Conservation (phyloP, 305 asterid species). For the Solanum hybrid region DNA sequence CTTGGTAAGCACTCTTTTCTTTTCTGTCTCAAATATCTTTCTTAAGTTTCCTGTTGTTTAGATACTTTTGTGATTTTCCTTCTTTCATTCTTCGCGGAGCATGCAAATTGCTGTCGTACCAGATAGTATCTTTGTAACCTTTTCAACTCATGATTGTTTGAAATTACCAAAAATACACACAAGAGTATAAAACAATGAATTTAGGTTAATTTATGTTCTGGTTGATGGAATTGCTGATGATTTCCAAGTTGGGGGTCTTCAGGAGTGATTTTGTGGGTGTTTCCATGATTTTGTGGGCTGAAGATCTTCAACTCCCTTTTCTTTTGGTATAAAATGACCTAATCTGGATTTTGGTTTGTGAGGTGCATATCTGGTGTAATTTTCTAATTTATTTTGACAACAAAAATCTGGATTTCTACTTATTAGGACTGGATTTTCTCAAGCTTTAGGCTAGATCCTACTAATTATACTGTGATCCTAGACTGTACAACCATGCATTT, state of each 20-base stretch:
- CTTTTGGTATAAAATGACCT: background rate
- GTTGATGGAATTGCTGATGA: background rate
- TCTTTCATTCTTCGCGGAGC: background rate
- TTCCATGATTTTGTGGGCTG: background rate
- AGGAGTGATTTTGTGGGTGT: background rate
- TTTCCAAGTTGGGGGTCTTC: background rate
- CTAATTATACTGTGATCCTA: background rate
- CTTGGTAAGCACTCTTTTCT: constrained; percentile 45
- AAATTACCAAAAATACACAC: background rate
- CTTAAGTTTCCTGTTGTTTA: background rate
- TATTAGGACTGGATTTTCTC: background rate
- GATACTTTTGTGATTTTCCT: background rate
- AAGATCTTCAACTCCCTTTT: background rate
- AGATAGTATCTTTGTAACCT: background rate
- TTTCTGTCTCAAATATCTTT: background rate
- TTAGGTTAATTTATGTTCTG: background rate
- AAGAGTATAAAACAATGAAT: background rate
- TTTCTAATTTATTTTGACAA: background rate
- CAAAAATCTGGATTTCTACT: background rate
- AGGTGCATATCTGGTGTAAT: background rate
- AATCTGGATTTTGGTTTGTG: background rate
- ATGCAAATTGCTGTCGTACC: background rate
- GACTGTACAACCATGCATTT: background rate
- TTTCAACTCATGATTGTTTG: background rate
- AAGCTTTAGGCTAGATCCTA: background rate